These are phyloP conservation scores for Komagataella mondaviorum DNA, from an alignment of 805 yeast species.

Conservation along the genomic window DNA sequence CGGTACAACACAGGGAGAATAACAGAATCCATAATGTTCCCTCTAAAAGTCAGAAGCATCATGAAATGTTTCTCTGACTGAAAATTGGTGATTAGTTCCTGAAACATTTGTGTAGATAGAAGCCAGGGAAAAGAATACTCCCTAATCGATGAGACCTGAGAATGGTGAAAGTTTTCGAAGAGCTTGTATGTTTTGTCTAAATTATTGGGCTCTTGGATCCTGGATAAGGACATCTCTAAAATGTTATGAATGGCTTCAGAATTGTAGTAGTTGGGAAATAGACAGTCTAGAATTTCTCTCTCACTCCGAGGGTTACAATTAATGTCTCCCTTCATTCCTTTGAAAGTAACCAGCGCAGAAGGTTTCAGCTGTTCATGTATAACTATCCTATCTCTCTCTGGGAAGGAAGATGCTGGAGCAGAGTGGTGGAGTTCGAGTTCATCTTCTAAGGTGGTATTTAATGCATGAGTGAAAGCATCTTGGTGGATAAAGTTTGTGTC, in stretches of 20 bases:
- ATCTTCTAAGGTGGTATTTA: not conserved
- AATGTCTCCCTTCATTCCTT: slow-evolving; percentile 12
- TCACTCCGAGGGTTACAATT: slow-evolving; percentile 8
- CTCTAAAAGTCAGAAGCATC: slow-evolving; percentile 1
- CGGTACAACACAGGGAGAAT: slow-evolving; percentile 13
- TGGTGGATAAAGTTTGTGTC: not conserved
- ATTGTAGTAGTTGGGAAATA: slow-evolving; percentile 7
- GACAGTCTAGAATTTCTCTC: slow-evolving; percentile 10
- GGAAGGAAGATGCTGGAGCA: slow-evolving; percentile 6
- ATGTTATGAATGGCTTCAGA: not conserved
- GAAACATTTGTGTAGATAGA: not conserved
- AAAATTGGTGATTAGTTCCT: not conserved
- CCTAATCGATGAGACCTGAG: not conserved
- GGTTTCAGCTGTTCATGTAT: slow-evolving; percentile 17
- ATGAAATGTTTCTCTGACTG: slow-evolving; percentile 11
- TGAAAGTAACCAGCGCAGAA: slow-evolving; percentile 18
- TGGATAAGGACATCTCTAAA: slow-evolving; percentile 7
- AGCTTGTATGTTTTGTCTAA: not conserved
- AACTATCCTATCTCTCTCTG: slow-evolving; percentile 13
- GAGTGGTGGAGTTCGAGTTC: not conserved
- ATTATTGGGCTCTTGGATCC: slow-evolving; percentile 7
- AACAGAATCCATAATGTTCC: slow-evolving; percentile 10
- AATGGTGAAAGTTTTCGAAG: not conserved
- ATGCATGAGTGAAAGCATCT: not conserved
- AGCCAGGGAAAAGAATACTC: not conserved